Conservation (phyloP, 805 yeast genomes). For the Ogataea pilisensis region DNA sequence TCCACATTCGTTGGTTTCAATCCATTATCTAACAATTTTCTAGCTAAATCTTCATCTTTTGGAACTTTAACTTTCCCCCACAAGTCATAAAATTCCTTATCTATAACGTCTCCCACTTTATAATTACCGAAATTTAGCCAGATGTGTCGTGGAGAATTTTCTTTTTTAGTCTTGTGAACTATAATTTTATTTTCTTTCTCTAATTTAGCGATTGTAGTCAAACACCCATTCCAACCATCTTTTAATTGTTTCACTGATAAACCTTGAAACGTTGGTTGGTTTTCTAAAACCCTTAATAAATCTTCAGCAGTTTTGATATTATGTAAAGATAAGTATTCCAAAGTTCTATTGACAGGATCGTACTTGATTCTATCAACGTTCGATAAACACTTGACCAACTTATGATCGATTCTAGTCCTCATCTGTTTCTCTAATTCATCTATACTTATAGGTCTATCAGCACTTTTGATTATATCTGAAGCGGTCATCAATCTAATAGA, state of each 20-base stretch:
- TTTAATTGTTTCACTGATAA: slow-evolving; percentile 68
- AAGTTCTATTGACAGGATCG: slow-evolving; percentile 55
- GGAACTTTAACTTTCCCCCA: slow-evolving; percentile 84
- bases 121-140: slow-evolving; percentile 82
- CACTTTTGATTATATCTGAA: slow-evolving; percentile 76
- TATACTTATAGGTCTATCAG: slow-evolving; percentile 67
- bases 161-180: slow-evolving; percentile 88
- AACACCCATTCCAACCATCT: slow-evolving; percentile 94
- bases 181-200: slow-evolving; percentile 75
- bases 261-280: slow-evolving; percentile 86
- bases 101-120: slow-evolving; percentile 48
- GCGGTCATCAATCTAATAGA: slow-evolving; percentile 89
- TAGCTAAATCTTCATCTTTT: slow-evolving; percentile 74
- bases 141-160: slow-evolving; percentile 83
- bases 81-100: slow-evolving; percentile 73
- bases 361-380: slow-evolving; percentile 75
- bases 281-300: slow-evolving; percentile 64
- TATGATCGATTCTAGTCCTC: slow-evolving; percentile 53
- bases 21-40: slow-evolving; percentile 74
- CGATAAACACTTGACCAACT: slow-evolving; percentile 65
- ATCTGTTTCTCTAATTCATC: slow-evolving; percentile 64
- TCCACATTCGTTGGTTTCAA: slow-evolving; percentile 97
- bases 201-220: slow-evolving; percentile 69
- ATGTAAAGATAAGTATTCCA: slow-evolving; percentile 85
- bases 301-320: slow-evolving; percentile 81